These are phyloP conservation scores for Apiospora pterosperma DNA, from an alignment of 2,329 filamentous ascomycete species.

Conservation along the genomic window DNA sequence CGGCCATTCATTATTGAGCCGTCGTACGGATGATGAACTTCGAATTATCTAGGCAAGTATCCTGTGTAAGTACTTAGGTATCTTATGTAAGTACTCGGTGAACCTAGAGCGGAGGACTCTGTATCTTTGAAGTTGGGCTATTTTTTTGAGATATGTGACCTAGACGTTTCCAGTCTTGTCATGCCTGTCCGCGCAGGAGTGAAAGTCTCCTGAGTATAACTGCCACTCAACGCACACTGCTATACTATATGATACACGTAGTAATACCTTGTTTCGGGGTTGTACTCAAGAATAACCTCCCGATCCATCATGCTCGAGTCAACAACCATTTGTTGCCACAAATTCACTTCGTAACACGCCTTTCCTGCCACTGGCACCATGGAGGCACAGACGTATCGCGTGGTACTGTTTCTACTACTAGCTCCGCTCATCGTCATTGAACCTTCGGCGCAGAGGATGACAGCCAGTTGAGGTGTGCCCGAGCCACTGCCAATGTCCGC, in stretches of 20 bases:
- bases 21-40: too few species aligned
- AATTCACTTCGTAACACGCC: slow-evolving; percentile 34
- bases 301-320: slow-evolving; percentile 31
- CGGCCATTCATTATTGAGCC: too few species aligned
- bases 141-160: too few species aligned
- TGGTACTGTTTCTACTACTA: slow-evolving; percentile 8
- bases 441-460: slow-evolving; percentile 31
- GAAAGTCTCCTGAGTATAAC: too few species aligned
- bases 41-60: too few species aligned
- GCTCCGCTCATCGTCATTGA: slow-evolving; percentile 10
- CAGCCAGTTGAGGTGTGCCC: slow-evolving; percentile 17
- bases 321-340: slow-evolving; percentile 36
- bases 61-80: too few species aligned
- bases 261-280: slow-evolving; percentile 39
- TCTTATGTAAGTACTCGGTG: too few species aligned
- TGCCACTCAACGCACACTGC: not conserved
- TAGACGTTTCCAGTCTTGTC: too few species aligned
- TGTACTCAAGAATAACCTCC: slow-evolving; percentile 42
- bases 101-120: too few species aligned
- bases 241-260: slow-evolving; percentile 22
- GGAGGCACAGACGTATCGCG: slow-evolving; percentile 33
- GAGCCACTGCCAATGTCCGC: not conserved
- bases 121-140: too few species aligned
- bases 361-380: slow-evolving; percentile 30
- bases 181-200: too few species aligned